Conservation (phyloP, 1,139 yeast genomes). For the Scheffersomyces lignicola region DNA sequence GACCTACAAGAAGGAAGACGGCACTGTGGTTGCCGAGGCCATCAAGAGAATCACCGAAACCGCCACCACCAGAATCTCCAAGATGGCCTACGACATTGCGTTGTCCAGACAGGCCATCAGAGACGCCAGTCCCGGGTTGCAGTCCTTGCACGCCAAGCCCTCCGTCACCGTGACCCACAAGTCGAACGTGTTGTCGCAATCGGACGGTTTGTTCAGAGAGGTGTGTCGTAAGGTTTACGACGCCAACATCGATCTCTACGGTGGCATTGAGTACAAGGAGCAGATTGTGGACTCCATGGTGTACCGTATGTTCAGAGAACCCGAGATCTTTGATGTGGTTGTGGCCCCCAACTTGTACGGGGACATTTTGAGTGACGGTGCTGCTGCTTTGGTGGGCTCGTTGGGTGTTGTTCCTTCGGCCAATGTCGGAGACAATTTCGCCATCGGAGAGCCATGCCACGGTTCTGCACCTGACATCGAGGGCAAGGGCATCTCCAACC, state of each 20-base stretch:
- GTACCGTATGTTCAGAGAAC: constrained; percentile 97
- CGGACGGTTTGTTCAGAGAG: constrained; percentile 97
- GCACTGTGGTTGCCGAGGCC: constrained; percentile 91
- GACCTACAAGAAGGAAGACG: constrained; percentile 66
- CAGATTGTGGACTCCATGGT: constrained; percentile 99
- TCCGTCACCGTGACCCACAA: constrained; percentile 93
- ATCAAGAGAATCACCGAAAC: constrained; percentile 90
- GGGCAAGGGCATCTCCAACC: constrained; percentile 93
- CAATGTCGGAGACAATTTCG: constrained; percentile 93
- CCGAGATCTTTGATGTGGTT: constrained; percentile 93
- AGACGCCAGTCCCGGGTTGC: constrained; percentile 49
- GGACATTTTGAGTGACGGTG: constrained; percentile 96
- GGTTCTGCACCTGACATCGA: constrained; percentile 99
- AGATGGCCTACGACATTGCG: constrained; percentile 90
- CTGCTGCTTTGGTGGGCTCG: constrained; percentile 98
- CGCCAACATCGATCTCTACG: constrained; percentile 57
- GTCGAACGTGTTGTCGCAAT: constrained; percentile 87
- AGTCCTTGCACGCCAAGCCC: constrained; percentile 53
- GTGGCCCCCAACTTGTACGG: constrained; percentile 99
- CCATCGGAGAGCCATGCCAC: constrained; percentile 98
- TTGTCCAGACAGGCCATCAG: constrained; percentile 84
- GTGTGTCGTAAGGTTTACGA: constrained; percentile 77
- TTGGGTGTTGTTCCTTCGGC: constrained; percentile 98
- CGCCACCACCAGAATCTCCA: constrained; percentile 84
- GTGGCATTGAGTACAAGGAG: constrained; percentile 70